Base-by-base conservation (phyloP, 441 rosid species). In the Jatropha multifida region DNA sequence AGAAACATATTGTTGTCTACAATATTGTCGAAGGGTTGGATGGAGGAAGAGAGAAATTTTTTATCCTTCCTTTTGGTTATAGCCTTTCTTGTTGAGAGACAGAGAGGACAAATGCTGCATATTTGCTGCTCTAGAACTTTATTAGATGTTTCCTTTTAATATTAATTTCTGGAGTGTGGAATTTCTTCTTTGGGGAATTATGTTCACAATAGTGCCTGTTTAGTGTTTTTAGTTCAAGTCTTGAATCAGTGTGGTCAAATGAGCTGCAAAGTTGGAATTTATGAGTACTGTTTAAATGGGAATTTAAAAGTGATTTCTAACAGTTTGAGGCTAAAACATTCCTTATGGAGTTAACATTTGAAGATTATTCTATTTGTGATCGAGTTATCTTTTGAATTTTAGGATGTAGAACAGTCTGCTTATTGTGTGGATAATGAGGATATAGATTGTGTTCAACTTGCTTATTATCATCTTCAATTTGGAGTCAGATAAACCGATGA, bases 391-490 rank as follows among this genome's bases (percentile, higher is more conserved):
- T 68, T 68, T 58, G 27, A 56, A 71, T 44, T 10, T 20, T 42
- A 32, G 17, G 69, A 55, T 71, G 18, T 42, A 42, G 6, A 42
- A 42, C 46, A 42, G 6, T 42, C 46, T 42, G 4, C 9, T 42
- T 42, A 42, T 42, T 42, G 32, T 32, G 32, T 69, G 73, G 5
- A 69, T n/a, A 40, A 11, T 5, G 9, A 46, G 65, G 46, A 60
- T 69, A 26, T 5, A 26, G 51, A 20, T 27, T 46, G 9, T 26
- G 26, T 54, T 4, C 52, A 52, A 14, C 46, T 46, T 17, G 61
- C 60, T 23, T 38, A 42, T 40, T 75, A 18, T 68, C 66, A 32
- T 79, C 38, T 42, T 65, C 15, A 59, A 44, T 60, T 62, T 69
- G 18, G 63, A n/a, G n/a, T 61, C 17, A 11, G 41, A 41, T 14